phyloP scores from a whole-genome alignment of 345 rosid species.

The Jatropha curcas region DNA sequence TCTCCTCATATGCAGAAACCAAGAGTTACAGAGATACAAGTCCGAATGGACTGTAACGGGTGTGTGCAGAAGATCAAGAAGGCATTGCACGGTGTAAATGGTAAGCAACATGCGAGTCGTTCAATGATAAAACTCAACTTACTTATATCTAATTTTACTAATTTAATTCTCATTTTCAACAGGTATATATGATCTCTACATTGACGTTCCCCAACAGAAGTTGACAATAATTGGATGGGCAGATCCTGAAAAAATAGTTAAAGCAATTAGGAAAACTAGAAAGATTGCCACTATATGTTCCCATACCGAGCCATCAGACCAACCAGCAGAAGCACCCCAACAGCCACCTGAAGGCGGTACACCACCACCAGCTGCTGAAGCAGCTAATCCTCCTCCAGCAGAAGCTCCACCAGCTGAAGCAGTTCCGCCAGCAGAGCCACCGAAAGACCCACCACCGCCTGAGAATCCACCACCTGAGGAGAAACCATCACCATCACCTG shows the following conservation, averaged over 20 bases:
- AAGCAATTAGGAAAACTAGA: slow-evolving; percentile 64
- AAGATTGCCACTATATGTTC: slow-evolving; percentile 61
- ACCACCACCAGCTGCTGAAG: slow-evolving; percentile 26
- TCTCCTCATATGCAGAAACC: slow-evolving; percentile 46
- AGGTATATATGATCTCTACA: slow-evolving; percentile 62
- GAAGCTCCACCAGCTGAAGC: slow-evolving; percentile 44
- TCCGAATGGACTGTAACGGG: slow-evolving; percentile 81
- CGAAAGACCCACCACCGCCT: slow-evolving; percentile 36
- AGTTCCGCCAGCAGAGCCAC: slow-evolving; percentile 45
- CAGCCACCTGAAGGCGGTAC: slow-evolving; percentile 39
- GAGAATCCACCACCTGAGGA: slow-evolving; percentile 35
- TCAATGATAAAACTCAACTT: no score
- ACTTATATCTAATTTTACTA: no score
- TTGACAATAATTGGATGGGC: slow-evolving; percentile 69
- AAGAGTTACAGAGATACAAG: slow-evolving; percentile 57
- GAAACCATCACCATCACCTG: slow-evolving; percentile 36
- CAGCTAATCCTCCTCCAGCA: slow-evolving; percentile 40
- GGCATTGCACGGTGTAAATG: slow-evolving; percentile 58
- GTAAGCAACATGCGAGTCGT: no score
- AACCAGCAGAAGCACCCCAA: slow-evolving; percentile 36
- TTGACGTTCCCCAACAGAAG: slow-evolving; percentile 66
- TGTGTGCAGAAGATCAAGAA: slow-evolving; percentile 80
- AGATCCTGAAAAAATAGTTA: slow-evolving; percentile 60
- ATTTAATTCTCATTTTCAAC: slow-evolving; percentile 12
- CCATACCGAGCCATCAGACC: slow-evolving; percentile 41